phyloP scores from a whole-genome alignment of 768 basidiomycete genomes.

The Cyclocybe aegerita region DNA sequence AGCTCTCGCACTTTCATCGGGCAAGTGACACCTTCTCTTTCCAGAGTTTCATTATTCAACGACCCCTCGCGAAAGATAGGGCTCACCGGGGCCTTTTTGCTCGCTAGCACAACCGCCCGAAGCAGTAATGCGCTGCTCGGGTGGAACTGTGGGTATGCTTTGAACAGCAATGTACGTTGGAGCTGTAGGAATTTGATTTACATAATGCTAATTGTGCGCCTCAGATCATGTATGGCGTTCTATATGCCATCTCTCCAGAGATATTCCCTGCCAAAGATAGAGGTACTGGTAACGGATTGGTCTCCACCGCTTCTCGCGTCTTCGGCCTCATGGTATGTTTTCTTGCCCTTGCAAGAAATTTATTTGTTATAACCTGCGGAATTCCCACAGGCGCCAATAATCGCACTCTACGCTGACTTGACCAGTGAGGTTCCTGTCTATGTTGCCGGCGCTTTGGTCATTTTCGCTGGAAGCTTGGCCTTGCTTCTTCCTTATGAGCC shows the following conservation, averaged over 20 bases:
- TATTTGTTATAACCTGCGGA: neutral
- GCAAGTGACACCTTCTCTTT: conserved; percentile 37
- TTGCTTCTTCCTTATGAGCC: conserved; percentile 74
- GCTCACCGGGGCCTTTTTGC: conserved; percentile 72
- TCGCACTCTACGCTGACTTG: conserved; percentile 68
- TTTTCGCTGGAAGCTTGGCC: conserved; percentile 58
- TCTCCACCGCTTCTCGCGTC: conserved; percentile 56
- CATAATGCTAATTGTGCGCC: neutral
- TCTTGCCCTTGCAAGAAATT: neutral
- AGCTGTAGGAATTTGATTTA: neutral
- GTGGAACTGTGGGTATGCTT: conserved; percentile 75
- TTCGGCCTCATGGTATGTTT: conserved; percentile 66
- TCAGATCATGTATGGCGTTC: conserved; percentile 73
- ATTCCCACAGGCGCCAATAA: conserved; percentile 60
- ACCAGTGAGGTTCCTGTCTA: conserved; percentile 69
- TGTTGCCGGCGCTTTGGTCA: conserved; percentile 63
- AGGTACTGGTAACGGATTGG: conserved; percentile 71
- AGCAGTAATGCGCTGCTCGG: conserved; percentile 66
- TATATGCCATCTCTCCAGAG: conserved; percentile 69
- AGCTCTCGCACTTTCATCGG: conserved; percentile 62
- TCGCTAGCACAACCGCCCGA: conserved; percentile 68
- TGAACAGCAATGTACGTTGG: conserved; percentile 52
- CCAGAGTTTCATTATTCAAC: conserved; percentile 38
- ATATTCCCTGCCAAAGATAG: conserved; percentile 71
- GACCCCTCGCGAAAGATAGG: conserved; percentile 48